Evolutionary conservation across 1,284 basidiomycete species (phyloP).

Genomic region (Ganoderma sp.): DNA sequence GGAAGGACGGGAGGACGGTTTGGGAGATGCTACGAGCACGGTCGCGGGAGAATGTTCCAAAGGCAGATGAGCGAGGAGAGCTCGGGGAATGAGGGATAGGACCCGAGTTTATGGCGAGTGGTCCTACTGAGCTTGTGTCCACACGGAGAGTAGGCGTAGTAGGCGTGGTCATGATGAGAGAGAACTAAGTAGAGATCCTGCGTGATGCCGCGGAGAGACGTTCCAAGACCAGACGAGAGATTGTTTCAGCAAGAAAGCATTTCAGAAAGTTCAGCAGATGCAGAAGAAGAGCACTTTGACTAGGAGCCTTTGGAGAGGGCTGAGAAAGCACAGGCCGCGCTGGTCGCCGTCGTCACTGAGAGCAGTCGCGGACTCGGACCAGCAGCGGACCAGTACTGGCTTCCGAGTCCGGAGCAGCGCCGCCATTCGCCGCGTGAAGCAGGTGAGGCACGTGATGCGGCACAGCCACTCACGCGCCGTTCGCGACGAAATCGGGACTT

Average conservation of each 20-base stretch:
- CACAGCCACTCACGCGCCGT: slow-evolving; percentile 8
- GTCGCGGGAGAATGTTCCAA: slow-evolving; percentile 25
- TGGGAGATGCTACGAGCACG: slow-evolving; percentile 40
- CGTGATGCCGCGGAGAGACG: not conserved
- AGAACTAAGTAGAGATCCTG: not conserved
- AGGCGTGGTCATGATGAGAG: slow-evolving; percentile 11
- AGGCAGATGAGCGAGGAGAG: slow-evolving; percentile 23
- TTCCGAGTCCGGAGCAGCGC: not conserved
- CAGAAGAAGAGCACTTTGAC: not conserved
- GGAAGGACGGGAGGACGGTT: slow-evolving; percentile 41
- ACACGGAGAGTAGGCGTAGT: slow-evolving; percentile 36
- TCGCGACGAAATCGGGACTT: not conserved
- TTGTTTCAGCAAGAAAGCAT: slow-evolving; percentile 2
- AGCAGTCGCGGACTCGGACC: not conserved
- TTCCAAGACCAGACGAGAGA: not conserved
- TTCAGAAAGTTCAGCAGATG: not conserved
- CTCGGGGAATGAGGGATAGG: slow-evolving; percentile 11
- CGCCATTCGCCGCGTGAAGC: not conserved
- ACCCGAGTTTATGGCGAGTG: slow-evolving; percentile 16
- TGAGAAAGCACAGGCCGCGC: not conserved
- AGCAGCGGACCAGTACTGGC: not conserved
- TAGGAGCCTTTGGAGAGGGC: not conserved
- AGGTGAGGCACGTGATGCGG: not conserved
- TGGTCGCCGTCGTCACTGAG: not conserved
- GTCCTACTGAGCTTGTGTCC: slow-evolving; percentile 32